Evolutionary conservation across 1,284 basidiomycete species (phyloP).

Genomic region (Ustilago vetiveriae): DNA sequence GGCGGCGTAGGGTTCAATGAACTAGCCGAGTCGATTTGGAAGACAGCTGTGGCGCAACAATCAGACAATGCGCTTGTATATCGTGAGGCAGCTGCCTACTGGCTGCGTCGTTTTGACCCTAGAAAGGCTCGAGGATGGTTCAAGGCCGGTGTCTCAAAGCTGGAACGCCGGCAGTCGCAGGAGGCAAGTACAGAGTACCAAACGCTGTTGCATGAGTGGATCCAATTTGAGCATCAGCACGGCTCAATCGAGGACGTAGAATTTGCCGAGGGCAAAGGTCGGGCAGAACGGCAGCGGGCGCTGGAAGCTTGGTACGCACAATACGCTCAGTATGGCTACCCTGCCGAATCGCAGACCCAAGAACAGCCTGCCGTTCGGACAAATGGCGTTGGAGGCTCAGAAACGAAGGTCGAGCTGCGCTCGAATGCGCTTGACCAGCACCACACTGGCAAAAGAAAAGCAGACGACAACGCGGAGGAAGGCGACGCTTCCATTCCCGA

Average conservation of each 20-base stretch:
- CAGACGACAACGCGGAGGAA: slow-evolving; percentile 23
- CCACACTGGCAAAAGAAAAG: slow-evolving; percentile 46
- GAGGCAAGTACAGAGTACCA: slow-evolving; percentile 65
- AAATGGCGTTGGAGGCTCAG: slow-evolving; percentile 7
- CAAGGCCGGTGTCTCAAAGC: slow-evolving; percentile 38
- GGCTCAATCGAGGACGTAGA: slow-evolving; percentile 79
- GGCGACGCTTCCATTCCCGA: slow-evolving; percentile 24
- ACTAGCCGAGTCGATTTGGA: slow-evolving; percentile 59
- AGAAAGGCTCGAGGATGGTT: slow-evolving; percentile 52
- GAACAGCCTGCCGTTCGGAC: background rate
- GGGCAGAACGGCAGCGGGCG: slow-evolving; percentile 72
- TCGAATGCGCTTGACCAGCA: background rate
- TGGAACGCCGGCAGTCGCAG: slow-evolving; percentile 21
- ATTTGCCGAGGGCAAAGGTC: slow-evolving; percentile 69
- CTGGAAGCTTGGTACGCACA: slow-evolving; percentile 54
- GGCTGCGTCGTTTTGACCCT: slow-evolving; percentile 41
- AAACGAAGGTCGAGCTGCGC: slow-evolving; percentile 22
- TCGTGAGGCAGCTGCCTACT: slow-evolving; percentile 51
- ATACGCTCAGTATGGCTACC: slow-evolving; percentile 69
- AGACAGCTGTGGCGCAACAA: slow-evolving; percentile 47
- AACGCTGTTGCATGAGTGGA: slow-evolving; percentile 86
- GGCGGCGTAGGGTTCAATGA: slow-evolving; percentile 45
- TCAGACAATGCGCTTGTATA: slow-evolving; percentile 44
- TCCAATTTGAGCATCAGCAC: slow-evolving; percentile 83
- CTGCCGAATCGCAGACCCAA: slow-evolving; percentile 69